Evolutionary conservation across 2,329 filamentous ascomycete genomes (phyloP).

Genomic region (Furcasterigmium furcatum): DNA sequence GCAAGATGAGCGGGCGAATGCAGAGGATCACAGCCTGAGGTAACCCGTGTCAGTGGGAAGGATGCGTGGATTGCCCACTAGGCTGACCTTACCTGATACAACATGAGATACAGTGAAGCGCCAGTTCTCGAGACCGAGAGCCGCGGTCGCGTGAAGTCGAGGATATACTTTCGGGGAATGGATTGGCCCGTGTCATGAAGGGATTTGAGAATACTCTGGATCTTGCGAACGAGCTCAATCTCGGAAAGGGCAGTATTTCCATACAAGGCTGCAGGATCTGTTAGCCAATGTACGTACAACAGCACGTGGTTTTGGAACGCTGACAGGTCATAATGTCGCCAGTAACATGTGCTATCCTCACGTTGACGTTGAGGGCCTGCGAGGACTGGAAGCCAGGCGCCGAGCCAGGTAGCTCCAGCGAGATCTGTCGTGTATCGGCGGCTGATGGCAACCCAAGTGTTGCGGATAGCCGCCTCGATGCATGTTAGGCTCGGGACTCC

Average conservation of each 20-base stretch:
- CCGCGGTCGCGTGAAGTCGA: conserved; percentile 17
- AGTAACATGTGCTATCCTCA: conserved; percentile 19
- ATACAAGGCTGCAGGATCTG: conserved; percentile 16
- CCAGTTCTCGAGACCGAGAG: conserved; percentile 17
- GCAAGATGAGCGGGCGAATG: conserved; percentile 20
- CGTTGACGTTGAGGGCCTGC: conserved; percentile 19
- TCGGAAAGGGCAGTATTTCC: conserved; percentile 18
- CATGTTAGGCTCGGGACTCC: not conserved
- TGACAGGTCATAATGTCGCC: conserved; percentile 23
- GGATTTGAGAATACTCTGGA: conserved; percentile 14
- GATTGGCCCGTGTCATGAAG: conserved; percentile 18
- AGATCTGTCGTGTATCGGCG: conserved; percentile 21
- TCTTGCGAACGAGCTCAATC: conserved; percentile 18
- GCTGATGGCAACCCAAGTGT: conserved; percentile 19
- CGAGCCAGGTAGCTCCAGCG: conserved; percentile 18
- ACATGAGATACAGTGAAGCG: conserved; percentile 20
- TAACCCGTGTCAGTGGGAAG: not conserved
- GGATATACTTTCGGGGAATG: conserved; percentile 15
- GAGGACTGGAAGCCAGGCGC: conserved; percentile 19
- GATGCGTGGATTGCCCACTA: not conserved
- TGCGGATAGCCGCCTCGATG: conserved; percentile 18
- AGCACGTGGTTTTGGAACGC: not conserved
- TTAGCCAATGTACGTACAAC: no score
- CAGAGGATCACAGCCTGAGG: conserved; percentile 24
- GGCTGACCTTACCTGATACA: conserved; percentile 16